Conservation (phyloP, 1,139 yeast genomes). For the Entelexis paramagnoliae region DNA sequence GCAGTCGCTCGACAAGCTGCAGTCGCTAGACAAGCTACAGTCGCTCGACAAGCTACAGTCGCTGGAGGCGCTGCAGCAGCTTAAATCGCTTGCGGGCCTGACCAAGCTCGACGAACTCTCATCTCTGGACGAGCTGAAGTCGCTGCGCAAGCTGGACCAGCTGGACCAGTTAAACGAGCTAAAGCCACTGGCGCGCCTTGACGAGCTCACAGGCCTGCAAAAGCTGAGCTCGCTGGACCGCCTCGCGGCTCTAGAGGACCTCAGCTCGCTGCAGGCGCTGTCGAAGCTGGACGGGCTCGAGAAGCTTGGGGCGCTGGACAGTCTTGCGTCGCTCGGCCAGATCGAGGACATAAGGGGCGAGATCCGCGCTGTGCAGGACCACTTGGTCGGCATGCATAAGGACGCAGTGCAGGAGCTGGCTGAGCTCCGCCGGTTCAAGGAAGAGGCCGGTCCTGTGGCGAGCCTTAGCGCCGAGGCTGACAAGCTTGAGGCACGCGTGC, state of each 20-base stretch:
- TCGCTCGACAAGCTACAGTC: background rate
- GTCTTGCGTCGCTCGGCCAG: background rate
- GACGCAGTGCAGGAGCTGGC: constrained; percentile 12
- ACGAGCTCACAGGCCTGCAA: constrained; percentile 2
- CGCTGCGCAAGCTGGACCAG: background rate
- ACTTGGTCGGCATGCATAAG: constrained; percentile 18
- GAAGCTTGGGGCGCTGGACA: background rate
- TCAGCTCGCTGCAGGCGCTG: background rate
- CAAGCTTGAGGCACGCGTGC: constrained; percentile 13
- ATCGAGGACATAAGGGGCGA: constrained; percentile 19
- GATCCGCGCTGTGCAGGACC: constrained; percentile 24
- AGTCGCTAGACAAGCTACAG: background rate
- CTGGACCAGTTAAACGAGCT: background rate
- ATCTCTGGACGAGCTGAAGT: constrained; percentile 5
- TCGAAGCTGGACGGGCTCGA: constrained; percentile 8
- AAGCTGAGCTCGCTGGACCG: constrained; percentile 1
- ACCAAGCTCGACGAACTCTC: background rate
- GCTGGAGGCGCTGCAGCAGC: background rate
- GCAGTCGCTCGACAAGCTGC: background rate
- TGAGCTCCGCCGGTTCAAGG: constrained; percentile 12
- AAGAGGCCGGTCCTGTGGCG: constrained; percentile 4
- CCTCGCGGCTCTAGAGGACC: constrained; percentile 14
- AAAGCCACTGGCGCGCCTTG: background rate
- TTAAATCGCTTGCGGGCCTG: constrained; percentile 9
- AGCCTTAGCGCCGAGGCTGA: constrained; percentile 1